Evolutionary conservation across 805 yeast species (phyloP).

Genomic region (Pichia deserticola): DNA sequence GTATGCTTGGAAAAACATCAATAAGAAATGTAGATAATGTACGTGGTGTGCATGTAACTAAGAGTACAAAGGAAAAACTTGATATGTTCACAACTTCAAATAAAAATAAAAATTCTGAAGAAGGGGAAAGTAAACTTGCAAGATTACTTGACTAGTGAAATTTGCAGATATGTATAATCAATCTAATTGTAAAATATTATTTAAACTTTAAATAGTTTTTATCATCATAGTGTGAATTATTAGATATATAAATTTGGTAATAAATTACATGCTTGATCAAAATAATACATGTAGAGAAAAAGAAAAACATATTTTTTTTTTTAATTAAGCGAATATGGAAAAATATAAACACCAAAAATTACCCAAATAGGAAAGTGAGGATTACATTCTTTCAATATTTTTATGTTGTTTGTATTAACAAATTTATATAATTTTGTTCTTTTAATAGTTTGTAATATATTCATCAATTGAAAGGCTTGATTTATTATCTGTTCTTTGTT

Average conservation of each 20-base stretch:
- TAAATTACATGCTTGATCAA: too few relatives aligned
- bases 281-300: too few relatives aligned
- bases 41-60: constrained; percentile 9
- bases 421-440: too few relatives aligned
- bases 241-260: too few relatives aligned
- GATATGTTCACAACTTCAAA: constrained; percentile 5
- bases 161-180: too few relatives aligned
- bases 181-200: too few relatives aligned
- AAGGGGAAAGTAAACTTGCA: not conserved
- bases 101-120: not conserved
- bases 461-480: too few relatives aligned
- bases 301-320: too few relatives aligned
- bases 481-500: too few relatives aligned
- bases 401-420: not conserved
- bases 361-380: not conserved
- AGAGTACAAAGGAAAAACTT: constrained; percentile 10
- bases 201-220: too few relatives aligned
- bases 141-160: not conserved
- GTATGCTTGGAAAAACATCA: constrained; percentile 45
- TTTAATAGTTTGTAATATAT: too few relatives aligned
- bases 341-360: constrained; percentile 11
- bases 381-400: not conserved
- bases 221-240: too few relatives aligned
- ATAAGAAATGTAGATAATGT: constrained; percentile 14
- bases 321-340: not conserved